These are phyloP conservation scores for Veloporphyrellus conicus DNA, from an alignment of 1,284 basidiomycete species.

Conservation along the genomic window DNA sequence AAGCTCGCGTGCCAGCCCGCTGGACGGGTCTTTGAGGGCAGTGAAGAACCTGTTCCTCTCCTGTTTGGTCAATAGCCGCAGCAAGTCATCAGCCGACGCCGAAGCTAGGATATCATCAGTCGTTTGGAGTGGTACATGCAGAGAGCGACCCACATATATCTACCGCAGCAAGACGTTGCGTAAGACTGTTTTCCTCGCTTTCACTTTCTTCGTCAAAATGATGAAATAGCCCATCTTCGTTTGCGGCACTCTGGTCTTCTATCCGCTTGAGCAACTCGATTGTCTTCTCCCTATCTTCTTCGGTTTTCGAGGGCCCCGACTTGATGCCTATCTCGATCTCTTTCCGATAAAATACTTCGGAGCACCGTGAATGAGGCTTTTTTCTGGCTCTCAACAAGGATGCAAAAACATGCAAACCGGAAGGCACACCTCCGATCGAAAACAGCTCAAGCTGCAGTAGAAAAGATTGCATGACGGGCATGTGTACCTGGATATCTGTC, in stretches of 20 bases:
- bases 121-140: neutral
- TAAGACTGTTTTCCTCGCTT: conserved; percentile 44
- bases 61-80: conserved; percentile 53
- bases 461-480: conserved; percentile 76
- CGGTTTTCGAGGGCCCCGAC: conserved; percentile 47
- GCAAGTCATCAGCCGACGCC: conserved; percentile 56
- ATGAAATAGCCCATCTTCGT: conserved; percentile 32
- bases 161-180: conserved; percentile 49
- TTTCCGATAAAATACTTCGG: conserved; percentile 71
- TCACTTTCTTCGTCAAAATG: conserved; percentile 43
- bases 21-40: conserved; percentile 54
- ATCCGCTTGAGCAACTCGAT: conserved; percentile 66
- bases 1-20: conserved; percentile 54
- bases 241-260: conserved; percentile 53
- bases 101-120: conserved; percentile 39
- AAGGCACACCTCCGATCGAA: conserved; percentile 58
- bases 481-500: conserved; percentile 72
- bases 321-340: conserved; percentile 62
- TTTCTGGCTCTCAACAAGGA: neutral
- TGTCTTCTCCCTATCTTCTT: conserved; percentile 58
- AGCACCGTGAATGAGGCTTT: conserved; percentile 65
- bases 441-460: conserved; percentile 77
- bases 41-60: conserved; percentile 59
- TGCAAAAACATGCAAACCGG: neutral
- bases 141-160: conserved; percentile 54